Evolutionary conservation across 2,329 filamentous ascomycete genomes (phyloP), one percentile per base, ranked within the genome.

Genomic region (Didymella pomorum): DNA sequence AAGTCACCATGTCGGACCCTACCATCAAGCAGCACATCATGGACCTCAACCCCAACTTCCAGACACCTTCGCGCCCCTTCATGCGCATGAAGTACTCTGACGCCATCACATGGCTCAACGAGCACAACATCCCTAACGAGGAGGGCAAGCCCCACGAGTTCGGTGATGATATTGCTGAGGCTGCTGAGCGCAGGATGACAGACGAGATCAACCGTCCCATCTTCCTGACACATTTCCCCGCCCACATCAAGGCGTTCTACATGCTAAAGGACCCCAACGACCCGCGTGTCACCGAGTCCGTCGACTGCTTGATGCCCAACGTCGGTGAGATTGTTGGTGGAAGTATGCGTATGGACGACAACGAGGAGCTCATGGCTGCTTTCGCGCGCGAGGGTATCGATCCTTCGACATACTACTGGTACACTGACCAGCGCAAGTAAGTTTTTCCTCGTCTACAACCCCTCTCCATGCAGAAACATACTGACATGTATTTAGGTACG

Each of bases 211-310:
- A 96, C 87, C 83, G 87, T 53, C 95, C 95, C 62, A 97, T 99
- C 78, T 92, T 98, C 83, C 85, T 98, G 41, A 98, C 94, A 2
- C 94, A 98, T 80, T 99, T 99, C 87, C 95, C 95, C 20, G 89
- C 89, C 59, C 92, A 94, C 81, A 97, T 99, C 84, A 99, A 99
- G 84, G 91, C 95, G 1, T 99, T 99, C 79, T 99, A 99, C 85
- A 99, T 99, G 95, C 89, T 93, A 80, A 93, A 90, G 80, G 95
- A 94, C 70, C 82, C 84, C 42, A 79, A 85, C 28, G 95, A 99
- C 74, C 81, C 79, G 28, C 86, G 93, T 25, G 92, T 97, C 26
- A 99, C 95, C 0, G 94, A 99, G 83, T 92, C 88, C 62, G 94
- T 98, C 14, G 95, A 99, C 66, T 85, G 86, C 59, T 76, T 90